These are phyloP conservation scores for Kwoniella bestiolae DNA, from an alignment of 768 basidiomycete species.

Conservation along the genomic window DNA sequence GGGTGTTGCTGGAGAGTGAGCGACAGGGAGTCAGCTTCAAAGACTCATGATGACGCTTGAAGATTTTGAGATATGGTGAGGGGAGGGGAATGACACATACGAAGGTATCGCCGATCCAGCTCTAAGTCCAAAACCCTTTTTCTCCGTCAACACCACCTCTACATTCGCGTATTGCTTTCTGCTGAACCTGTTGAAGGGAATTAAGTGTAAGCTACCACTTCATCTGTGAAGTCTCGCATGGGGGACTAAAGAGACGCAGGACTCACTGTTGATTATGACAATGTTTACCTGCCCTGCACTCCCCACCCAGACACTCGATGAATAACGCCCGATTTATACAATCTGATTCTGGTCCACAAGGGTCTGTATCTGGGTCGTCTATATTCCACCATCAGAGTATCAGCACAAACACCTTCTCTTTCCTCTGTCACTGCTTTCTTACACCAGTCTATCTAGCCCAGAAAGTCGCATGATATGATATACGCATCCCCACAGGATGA, in stretches of 20 bases:
- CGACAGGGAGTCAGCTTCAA: not conserved
- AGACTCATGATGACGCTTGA: too few relatives aligned
- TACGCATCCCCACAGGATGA: too few relatives aligned
- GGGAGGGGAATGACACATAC: too few relatives aligned
- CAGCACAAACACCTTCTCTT: conserved; percentile 37
- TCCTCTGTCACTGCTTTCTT: too few relatives aligned
- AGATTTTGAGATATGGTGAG: not conserved
- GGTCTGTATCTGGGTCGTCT: conserved; percentile 66
- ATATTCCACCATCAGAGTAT: conserved; percentile 46
- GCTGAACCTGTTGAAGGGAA: conserved; percentile 69
- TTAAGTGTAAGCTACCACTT: not conserved
- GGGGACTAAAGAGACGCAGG: not conserved
- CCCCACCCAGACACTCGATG: conserved; percentile 89
- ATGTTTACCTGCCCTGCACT: conserved; percentile 78
- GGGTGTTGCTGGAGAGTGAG: conserved; percentile 68
- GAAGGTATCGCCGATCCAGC: conserved; percentile 62
- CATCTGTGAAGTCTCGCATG: not conserved
- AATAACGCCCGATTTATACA: conserved; percentile 98
- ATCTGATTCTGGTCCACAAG: conserved; percentile 85
- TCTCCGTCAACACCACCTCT: conserved; percentile 88
- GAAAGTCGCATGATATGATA: too few relatives aligned
- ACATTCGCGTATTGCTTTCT: conserved; percentile 80
- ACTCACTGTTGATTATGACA: conserved; percentile 93
- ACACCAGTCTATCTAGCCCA: not conserved
- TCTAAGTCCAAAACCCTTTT: conserved; percentile 92